Evolutionary conservation across 73 alveolate genomes (phyloP), one percentile per base, ranked within the genome.

Genomic region (Blepharisma stoltei): DNA sequence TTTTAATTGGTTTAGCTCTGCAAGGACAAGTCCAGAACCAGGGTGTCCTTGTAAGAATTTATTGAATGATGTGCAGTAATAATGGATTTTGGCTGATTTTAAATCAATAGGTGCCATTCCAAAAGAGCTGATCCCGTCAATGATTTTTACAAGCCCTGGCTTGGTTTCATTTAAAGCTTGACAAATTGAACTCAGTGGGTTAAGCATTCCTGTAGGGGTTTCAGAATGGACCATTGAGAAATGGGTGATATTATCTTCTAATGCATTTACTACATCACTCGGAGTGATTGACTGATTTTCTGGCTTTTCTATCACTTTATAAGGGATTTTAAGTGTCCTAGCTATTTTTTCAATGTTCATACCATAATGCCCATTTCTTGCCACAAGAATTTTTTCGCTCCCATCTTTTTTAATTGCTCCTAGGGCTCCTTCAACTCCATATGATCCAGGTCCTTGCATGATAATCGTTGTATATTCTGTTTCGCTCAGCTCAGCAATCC

Each of bases 381-480:
- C 47, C 7, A 81, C 48, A 44, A 84, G 71, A 32, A 84, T 78
- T 81, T 84, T 84, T 38, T 37, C 76, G 70, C 52, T 25, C 4
- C 53, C 80, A 41, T 37, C 38, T 9, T 20, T 43, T 43, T 84
- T 78, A 14, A 60, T 25, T 1, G 73, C 23, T 7, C 77, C 49
- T 9, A 86, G 48, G 2, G 83, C 75, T 6, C 90, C 90, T 69
- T 86, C 94, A 21, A 77, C 48, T 14, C 79, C 90, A 67, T 84
- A 86, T 18, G 89, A 77, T 43, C 91, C 92, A 54, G 91, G 80
- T 38, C 94, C 94, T 85, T 86, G 88, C 18, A 86, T 71, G 18
- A 86, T 70, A n/a, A 86, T 79, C 32, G 83, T 60, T 18, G 67
- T 83, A 52, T 84, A 81, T n/a, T 83, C 77, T 48, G 71, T 54